A percentile compares a stretch with the other conserved stretches of the same genome.
phyloP scores from a whole-genome alignment of 805 yeast species.

The Grigorovia transvaalensis region DNA sequence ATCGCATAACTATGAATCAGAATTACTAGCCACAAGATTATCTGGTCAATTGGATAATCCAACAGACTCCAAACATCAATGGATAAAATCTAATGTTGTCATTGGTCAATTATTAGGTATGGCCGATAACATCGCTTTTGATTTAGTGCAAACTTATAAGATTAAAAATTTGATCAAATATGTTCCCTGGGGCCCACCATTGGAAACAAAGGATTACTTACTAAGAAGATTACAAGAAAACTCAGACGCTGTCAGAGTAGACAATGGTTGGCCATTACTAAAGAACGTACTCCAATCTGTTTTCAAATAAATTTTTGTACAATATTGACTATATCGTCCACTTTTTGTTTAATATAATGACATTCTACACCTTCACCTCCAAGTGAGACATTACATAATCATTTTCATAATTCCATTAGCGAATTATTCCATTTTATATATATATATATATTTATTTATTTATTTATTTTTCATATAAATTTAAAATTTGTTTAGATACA shows the following conservation, averaged over 20 bases:
- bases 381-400: no score
- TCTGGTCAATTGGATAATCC: conserved; percentile 23
- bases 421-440: no score
- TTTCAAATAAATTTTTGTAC: not conserved
- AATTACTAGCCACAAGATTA: conserved; percentile 55
- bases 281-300: conserved; percentile 39
- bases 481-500: not conserved
- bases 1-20: conserved; percentile 77
- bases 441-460: no score
- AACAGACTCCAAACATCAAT: conserved; percentile 28
- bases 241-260: conserved; percentile 85
- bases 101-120: conserved; percentile 89
- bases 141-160: conserved; percentile 52
- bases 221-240: conserved; percentile 88
- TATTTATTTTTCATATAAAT: conserved; percentile 15
- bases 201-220: conserved; percentile 83
- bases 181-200: conserved; percentile 97
- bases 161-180: conserved; percentile 78
- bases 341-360: no score
- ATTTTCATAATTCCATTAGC: no score
- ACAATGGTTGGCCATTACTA: conserved; percentile 67
- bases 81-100: conserved; percentile 60
- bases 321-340: not conserved
- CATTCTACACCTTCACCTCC: no score
- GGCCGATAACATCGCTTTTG: conserved; percentile 84